Evolutionary conservation across 331 rosid genomes (phyloP).

Genomic region (Malus hybrid): DNA sequence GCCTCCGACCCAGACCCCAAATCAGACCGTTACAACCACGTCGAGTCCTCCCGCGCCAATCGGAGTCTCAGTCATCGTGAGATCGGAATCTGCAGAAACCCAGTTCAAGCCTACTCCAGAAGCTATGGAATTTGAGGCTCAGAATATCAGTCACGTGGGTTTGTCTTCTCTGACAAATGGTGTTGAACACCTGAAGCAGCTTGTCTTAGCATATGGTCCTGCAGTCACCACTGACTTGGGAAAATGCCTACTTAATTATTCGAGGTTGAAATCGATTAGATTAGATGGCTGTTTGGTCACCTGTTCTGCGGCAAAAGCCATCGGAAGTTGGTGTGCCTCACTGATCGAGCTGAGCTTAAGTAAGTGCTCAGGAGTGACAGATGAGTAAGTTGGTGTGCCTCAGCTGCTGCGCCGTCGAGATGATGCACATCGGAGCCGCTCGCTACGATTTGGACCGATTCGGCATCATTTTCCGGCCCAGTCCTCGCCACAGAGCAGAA

Average conservation of each 20-base stretch:
- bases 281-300: constrained; percentile 33
- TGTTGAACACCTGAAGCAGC: constrained; percentile 26
- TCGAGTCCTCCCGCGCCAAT: constrained; percentile 48
- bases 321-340: constrained; percentile 30
- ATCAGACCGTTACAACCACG: constrained; percentile 28
- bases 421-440: constrained; percentile 96
- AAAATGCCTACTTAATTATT: constrained; percentile 19
- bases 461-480: constrained; percentile 91
- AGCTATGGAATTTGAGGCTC: constrained; percentile 89
- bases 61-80: constrained; percentile 37
- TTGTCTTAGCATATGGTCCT: constrained; percentile 31
- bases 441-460: constrained; percentile 94
- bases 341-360: constrained; percentile 36
- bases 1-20: constrained; percentile 32
- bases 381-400: constrained; percentile 33
- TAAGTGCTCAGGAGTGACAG: constrained; percentile 32
- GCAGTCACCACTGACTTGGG: constrained; percentile 29
- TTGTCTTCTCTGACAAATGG: constrained; percentile 30
- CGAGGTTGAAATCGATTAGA: constrained; percentile 22
- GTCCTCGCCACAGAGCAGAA: constrained; percentile 56
- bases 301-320: constrained; percentile 20
- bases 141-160: constrained; percentile 28
- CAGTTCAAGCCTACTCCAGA: constrained; percentile 30
- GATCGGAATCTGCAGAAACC: constrained; percentile 18
- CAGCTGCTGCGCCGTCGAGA: constrained; percentile 97